Base-by-base conservation (phyloP, 805 yeast genomes). In the Candida ascalaphidarum region DNA sequence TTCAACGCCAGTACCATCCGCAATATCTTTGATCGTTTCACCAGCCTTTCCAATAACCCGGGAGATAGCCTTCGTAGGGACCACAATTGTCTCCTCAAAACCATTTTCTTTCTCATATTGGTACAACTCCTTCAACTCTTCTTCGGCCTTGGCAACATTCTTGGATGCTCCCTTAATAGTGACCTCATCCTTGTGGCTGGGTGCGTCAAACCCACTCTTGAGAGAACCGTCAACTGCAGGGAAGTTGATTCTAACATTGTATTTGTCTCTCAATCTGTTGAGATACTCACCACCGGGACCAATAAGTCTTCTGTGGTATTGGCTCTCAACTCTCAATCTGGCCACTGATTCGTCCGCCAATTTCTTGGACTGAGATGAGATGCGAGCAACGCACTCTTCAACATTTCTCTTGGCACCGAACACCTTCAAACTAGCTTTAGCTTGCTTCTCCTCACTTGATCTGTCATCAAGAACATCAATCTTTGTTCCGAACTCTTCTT, bases 31-130 rank as follows among this genome's bases (percentile, higher is more conserved):
- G 46, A 92, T 80, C 28, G 69, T 71, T 36, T 83, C 89, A 50
- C 97, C 96, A 35, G 68, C 66, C 47, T 81, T 85, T 45, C 98
- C 98, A 50, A 92, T 86, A 33, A 92, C 77, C 48, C 85, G 70
- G 13, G 96, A 70, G 34, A 89, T 70, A n/a, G 85, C 78, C 35
- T 68, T 72, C 23, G 67, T 51, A 21, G 96, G 94, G 28, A 92
- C 78, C 26, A 59, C 50, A 22, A 89, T 51, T n/a, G 61, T 58
- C 39, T 74, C 65, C 33, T 71, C 68, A 58, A 74, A 73, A 11
- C 95, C 89, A 48, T 86, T 84, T 43, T 83, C 95, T 46, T 71
- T 78, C 55, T 88, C 97, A 53, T 80, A 92, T 41, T 81, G 79
- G 41, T 83, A 65, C 37, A 94, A 68, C 32, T 86, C 96, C 41